Evolutionary conservation across 345 rosid genomes (phyloP), one percentile per base, ranked within the genome.

Genomic region (Aquilaria sinensis): DNA sequence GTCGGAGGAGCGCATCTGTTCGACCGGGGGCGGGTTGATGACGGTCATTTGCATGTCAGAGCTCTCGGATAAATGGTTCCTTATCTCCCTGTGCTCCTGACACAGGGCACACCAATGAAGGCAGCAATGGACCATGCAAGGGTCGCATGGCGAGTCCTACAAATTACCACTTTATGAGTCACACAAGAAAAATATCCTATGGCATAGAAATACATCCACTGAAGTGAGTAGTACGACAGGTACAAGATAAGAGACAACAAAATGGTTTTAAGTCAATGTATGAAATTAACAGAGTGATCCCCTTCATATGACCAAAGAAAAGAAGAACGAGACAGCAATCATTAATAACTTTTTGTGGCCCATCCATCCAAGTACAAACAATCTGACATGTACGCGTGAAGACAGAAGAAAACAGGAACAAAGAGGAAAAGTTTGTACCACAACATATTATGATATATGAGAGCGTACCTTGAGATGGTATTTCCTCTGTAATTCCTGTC

Each of bases 31-130:
- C 72, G 97, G 96, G 64, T 77, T 78, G 72, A 89, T 77, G 1
- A 75, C 47, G 6, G 97, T 83, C 74, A 57, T 69, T 12, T 78
- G 69, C 45, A 59, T 67, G 5, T 23, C 72, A 31, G 75, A 64
- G 54, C 76, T 70, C 4, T 83, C 88, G 31, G 90, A 80, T 14
- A 92, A 73, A 78, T 79, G 96, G 78, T 83, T 88, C 84, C 54
- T 93, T 90, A 86, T 86, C 83, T 93, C 96, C 47, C 97, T 80
- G 69, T 86, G 92, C 75, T 93, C 97, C 67, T 93, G 96, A 67
- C 98, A 90, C 70, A 93, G 53, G 6, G 98, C 98, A 68, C 96
- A 87, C 93, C 96, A 87, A 16, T 92, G 96, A 78, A 92, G 57
- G 74, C 89, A 87, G 62, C 96, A 87, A 57, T 92, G 96, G 56